Base-by-base conservation (phyloP, 768 basidiomycete species). In the Rhizopogon vulgaris region DNA sequence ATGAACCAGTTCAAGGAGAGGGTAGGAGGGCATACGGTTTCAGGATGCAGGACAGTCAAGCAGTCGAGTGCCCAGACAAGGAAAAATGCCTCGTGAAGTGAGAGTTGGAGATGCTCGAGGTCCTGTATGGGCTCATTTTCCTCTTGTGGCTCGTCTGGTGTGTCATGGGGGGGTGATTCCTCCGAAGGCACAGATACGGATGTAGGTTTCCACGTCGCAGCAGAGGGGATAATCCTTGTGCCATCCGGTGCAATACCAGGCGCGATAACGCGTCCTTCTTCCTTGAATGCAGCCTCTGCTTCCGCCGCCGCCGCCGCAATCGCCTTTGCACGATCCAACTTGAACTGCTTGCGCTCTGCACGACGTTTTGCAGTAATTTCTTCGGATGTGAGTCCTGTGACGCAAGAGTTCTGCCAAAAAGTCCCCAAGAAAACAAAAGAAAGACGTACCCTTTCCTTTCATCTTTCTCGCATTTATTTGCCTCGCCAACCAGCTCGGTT, bases 91-190 rank as follows among this genome's bases (percentile, higher is more conserved):
- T 96, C 94, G 58, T 83, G 83, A 2, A 93, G 78, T 0, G 90
- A 90, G 27, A 97, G 78, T 62, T 96, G 94, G 25, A 97, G 77
- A 70, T 95, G 93, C 65, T 96, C 94, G 42, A 92, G 70, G 58
- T 94, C 83, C 54, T 84, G 80, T 6, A 84, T 71, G 0, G 74
- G 69, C 41, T 82, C 79, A 25, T 79, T 76, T 1, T 79, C 78
- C 32, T 72, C 67, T 9, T 71, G 67, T 11, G 59, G 64, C 6
- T 64, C 71, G 14, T 62, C 71, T 24, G 64, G 62, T 32, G 65
- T 70, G 27, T 70, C 71, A 2, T 70, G 70, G 18, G 59, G 55
- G 4, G 49, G 43, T 30, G 43, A 52, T 3, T 32, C 45, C 34
- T 54, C 52, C 1, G 63, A 56, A 3, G 63, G 52, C 4, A 57